Evolutionary conservation across 805 yeast genomes (phyloP).

Genomic region (Blastobotrys attinorum): DNA sequence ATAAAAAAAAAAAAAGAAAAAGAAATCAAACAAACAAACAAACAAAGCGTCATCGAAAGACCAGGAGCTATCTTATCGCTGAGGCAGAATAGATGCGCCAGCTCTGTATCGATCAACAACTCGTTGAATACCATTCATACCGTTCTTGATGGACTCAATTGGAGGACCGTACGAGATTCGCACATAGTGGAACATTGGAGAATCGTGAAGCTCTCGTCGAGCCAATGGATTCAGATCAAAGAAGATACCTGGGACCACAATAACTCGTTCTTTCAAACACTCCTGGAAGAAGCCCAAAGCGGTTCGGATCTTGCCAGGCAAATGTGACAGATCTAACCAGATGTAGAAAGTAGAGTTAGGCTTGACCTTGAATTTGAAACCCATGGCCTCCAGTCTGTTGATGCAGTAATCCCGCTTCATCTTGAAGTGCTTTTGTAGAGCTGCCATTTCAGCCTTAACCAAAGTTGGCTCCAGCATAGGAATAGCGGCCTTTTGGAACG

Average conservation of each 20-base stretch:
- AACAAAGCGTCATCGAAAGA: too few relatives aligned
- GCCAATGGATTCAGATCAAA: conserved; percentile 50
- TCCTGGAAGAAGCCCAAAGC: conserved; percentile 59
- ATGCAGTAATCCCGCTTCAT: conserved; percentile 50
- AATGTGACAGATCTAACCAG: conserved; percentile 49
- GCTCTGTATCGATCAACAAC: conserved; percentile 26
- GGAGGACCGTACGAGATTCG: conserved; percentile 57
- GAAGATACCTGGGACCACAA: conserved; percentile 56
- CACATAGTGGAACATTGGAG: conserved; percentile 52
- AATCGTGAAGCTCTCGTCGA: conserved; percentile 42
- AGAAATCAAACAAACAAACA: not conserved
- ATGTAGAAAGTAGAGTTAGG: conserved; percentile 55
- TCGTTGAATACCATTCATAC: conserved; percentile 54
- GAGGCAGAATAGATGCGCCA: conserved; percentile 6
- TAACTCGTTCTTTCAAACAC: conserved; percentile 50
- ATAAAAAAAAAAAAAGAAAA: not conserved
- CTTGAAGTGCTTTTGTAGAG: conserved; percentile 49
- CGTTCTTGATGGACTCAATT: conserved; percentile 39
- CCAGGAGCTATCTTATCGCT: too few relatives aligned
- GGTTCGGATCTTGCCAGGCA: conserved; percentile 49
- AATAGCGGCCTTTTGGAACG: conserved; percentile 53
- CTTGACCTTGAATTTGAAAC: conserved; percentile 41
- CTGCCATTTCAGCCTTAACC: conserved; percentile 47
- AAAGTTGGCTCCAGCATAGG: conserved; percentile 44
- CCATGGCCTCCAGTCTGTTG: conserved; percentile 42